Evolutionary conservation across 2,329 filamentous ascomycete genomes (phyloP).

Genomic region (Fonsecaea pedrosoi): DNA sequence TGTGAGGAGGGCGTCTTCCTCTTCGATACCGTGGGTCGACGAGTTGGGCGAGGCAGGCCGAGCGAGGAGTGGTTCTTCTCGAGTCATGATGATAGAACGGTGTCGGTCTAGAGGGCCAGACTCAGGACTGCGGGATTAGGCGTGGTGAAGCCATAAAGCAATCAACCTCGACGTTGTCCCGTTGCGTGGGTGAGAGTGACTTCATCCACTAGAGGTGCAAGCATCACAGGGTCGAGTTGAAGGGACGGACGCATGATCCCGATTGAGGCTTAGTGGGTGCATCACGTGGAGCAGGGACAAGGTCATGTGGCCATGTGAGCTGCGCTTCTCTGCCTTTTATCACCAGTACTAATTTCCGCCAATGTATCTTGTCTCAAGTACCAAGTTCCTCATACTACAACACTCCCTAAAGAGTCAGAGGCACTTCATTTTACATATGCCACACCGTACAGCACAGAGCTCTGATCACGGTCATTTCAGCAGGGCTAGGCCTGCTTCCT

Average conservation of each 20-base stretch:
- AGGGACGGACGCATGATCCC: neutral
- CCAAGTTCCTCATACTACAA: no score
- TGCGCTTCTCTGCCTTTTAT: neutral
- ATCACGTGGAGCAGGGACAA: neutral
- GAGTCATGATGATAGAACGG: conserved; percentile 30
- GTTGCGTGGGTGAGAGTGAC: neutral
- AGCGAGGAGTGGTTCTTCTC: conserved; percentile 60
- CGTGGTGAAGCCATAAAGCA: conserved; percentile 1
- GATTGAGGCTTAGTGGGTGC: neutral
- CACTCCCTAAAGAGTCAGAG: no score
- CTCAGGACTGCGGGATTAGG: neutral
- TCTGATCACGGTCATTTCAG: no score
- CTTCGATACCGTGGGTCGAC: conserved; percentile 62
- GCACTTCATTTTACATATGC: no score
- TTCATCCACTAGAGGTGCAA: neutral
- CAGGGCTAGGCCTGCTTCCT: no score
- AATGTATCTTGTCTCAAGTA: no score
- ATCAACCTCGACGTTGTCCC: neutral
- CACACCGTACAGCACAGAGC: no score
- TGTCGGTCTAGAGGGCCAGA: neutral
- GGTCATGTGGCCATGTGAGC: neutral
- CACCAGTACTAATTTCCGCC: no score
- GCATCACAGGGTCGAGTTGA: neutral
- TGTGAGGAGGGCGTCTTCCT: conserved; percentile 68
- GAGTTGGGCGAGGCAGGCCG: conserved; percentile 64